These are phyloP conservation scores for Yamadazyma spencermartinsiae DNA, from an alignment of 1,139 yeast genomes.

Conservation along the genomic window DNA sequence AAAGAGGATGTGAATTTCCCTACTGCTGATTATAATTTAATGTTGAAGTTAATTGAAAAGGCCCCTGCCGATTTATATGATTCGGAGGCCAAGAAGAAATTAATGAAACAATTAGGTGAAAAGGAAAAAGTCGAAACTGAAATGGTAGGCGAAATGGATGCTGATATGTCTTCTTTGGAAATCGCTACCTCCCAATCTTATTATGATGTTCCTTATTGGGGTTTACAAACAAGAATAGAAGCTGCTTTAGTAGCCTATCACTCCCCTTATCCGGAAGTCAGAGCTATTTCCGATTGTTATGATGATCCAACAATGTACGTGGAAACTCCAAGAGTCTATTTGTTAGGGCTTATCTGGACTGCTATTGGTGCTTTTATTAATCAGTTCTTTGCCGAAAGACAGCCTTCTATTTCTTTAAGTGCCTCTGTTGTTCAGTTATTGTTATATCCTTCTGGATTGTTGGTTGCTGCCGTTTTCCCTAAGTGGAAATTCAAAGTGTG, in stretches of 20 bases:
- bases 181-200: conserved; percentile 3
- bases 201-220: conserved; percentile 20
- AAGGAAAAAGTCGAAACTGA: conserved; percentile 3
- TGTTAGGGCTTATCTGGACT: conserved; percentile 53
- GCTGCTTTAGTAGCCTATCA: conserved; percentile 51
- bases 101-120: not conserved
- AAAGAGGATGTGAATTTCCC: conserved; percentile 27
- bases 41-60: conserved; percentile 30
- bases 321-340: conserved; percentile 58
- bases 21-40: conserved; percentile 15
- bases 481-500: conserved; percentile 42
- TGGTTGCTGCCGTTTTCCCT: conserved; percentile 43
- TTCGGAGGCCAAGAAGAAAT: not conserved
- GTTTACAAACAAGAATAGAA: conserved; percentile 33
- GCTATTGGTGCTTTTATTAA: conserved; percentile 58
- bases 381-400: conserved; percentile 57
- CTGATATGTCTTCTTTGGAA: conserved; percentile 6
- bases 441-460: conserved; percentile 56
- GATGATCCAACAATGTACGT: conserved; percentile 51
- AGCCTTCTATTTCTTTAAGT: conserved; percentile 48
- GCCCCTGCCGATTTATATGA: conserved; percentile 6
- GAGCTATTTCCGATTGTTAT: conserved; percentile 54
- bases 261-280: conserved; percentile 66
- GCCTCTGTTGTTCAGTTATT: conserved; percentile 56
- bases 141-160: conserved; percentile 2